Evolutionary conservation across 2,329 filamentous ascomycete genomes (phyloP), one percentile per base, ranked within the genome.

Genomic region (Chalaropsis ovoidea): DNA sequence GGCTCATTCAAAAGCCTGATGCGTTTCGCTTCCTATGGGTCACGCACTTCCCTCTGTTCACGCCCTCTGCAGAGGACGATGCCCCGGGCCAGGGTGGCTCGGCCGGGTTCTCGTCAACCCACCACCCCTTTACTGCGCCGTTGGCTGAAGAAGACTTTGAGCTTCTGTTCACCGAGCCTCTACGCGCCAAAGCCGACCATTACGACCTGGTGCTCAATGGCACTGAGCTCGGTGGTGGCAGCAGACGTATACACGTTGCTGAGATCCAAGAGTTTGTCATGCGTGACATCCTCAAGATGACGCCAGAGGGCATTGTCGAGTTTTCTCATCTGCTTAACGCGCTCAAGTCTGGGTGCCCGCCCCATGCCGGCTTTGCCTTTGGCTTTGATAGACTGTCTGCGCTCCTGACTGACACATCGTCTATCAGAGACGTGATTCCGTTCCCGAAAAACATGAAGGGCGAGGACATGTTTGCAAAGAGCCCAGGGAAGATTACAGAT

Each of bases 191-290:
- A 70, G 95, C 88, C 2, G 93, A 95, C 71, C 92, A 96, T 73
- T 99, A 96, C 76, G 94, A 99, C 71, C 84, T 99, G 15, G 93
- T 99, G 0, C 83, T 97, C 70, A 99, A 99, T 73, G 94, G 94
- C 3, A 85, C 96, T 4, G 94, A 99, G 75, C 82, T 99, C 1
- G 94, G 94, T 31, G 94, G 94, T 11, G 95, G 94, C 42, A 95
- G 89, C 74, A 84, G 90, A 15, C 89, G 94, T 81, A 96, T 97
- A 66, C 94, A 99, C 75, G 82, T 88, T 54, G 86, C 90, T 0
- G 80, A 83, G 0, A 81, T 96, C 70, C 94, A 99, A 73, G 86
- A 91, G 69, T 90, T 89, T 69, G 81, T 99, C 68, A 86, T 99
- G 79, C 82, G 86, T 17, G 84, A 95, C 68, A 85, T 97, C 4